These are phyloP conservation scores for Candida buenavistaensis DNA, from an alignment of 1,139 yeast species.

Conservation along the genomic window DNA sequence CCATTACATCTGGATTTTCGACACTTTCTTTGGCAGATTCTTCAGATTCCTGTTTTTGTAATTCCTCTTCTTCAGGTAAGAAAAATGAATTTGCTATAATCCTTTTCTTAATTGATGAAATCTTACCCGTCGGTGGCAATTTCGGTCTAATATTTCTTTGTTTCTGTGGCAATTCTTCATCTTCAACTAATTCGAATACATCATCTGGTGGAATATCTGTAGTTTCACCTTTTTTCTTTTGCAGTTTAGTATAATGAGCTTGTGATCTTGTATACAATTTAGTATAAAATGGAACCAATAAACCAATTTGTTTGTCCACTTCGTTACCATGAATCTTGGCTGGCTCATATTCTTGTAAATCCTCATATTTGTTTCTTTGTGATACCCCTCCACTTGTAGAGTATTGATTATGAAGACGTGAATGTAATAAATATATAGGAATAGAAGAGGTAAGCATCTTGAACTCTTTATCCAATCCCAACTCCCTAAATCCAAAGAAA, in stretches of 20 bases:
- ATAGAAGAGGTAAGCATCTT: constrained; percentile 84
- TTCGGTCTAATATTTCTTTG: constrained; percentile 80
- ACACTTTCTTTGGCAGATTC: too few relatives aligned
- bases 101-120: constrained; percentile 67
- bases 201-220: constrained; percentile 46
- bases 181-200: constrained; percentile 58
- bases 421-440: constrained; percentile 85
- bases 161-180: constrained; percentile 78
- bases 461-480: constrained; percentile 91
- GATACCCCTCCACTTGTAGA: constrained; percentile 39
- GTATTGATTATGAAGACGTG: constrained; percentile 62
- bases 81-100: constrained; percentile 53
- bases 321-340: constrained; percentile 51
- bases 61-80: constrained; percentile 26
- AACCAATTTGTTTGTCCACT: constrained; percentile 53
- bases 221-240: constrained; percentile 54
- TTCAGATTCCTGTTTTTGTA: constrained; percentile 3
- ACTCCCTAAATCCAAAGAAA: constrained; percentile 92
- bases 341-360: constrained; percentile 54
- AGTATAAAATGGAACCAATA: constrained; percentile 59
- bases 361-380: constrained; percentile 60
- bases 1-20: too few relatives aligned
- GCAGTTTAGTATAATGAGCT: constrained; percentile 43
- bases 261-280: constrained; percentile 55
- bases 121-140: constrained; percentile 92